phyloP scores from a whole-genome alignment of 2,329 filamentous ascomycete species.

The Calonectria henricotiae region DNA sequence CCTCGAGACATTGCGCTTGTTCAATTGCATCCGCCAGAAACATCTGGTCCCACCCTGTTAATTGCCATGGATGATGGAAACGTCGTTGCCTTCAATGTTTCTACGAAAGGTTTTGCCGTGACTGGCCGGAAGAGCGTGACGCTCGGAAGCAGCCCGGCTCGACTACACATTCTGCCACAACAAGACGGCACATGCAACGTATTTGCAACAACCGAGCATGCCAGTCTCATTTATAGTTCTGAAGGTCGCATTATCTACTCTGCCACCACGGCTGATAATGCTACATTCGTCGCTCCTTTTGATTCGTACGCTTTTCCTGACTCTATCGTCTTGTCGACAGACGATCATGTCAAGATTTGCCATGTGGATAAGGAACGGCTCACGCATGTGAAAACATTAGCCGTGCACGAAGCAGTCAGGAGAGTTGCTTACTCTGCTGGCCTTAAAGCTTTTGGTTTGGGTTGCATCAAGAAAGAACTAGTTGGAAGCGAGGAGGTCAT shows the following conservation, averaged over 20 bases:
- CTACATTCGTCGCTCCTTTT: slow-evolving; percentile 86
- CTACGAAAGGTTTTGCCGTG: slow-evolving; percentile 74
- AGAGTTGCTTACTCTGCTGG: slow-evolving; percentile 87
- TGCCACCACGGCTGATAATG: slow-evolving; percentile 91
- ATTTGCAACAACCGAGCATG: slow-evolving; percentile 94
- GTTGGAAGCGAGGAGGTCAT: slow-evolving; percentile 81
- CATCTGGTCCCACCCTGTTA: slow-evolving; percentile 81
- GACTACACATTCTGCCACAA: slow-evolving; percentile 84
- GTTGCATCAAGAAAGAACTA: slow-evolving; percentile 85
- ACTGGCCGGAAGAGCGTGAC: slow-evolving; percentile 85
- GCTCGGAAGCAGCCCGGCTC: slow-evolving; percentile 88
- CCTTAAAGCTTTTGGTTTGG: slow-evolving; percentile 88
- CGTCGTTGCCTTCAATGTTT: slow-evolving; percentile 86
- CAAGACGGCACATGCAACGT: slow-evolving; percentile 81
- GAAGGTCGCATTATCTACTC: slow-evolving; percentile 94
- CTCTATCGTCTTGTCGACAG: slow-evolving; percentile 86
- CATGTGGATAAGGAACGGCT: slow-evolving; percentile 87
- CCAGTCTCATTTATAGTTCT: slow-evolving; percentile 91
- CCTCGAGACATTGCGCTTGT: slow-evolving; percentile 87
- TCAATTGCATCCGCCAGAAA: slow-evolving; percentile 77
- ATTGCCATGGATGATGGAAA: slow-evolving; percentile 94
- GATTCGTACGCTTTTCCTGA: slow-evolving; percentile 85
- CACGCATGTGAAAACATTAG: slow-evolving; percentile 88
- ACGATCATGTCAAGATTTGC: slow-evolving; percentile 83
- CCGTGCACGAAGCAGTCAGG: slow-evolving; percentile 86